Percentiles rank a stretch among this genome's conserved stretches.
These are phyloP conservation scores for Antitrichia curtipendula DNA, from an alignment of 225 moss, liverwort and hornwort genomes.

Conservation along the genomic window DNA sequence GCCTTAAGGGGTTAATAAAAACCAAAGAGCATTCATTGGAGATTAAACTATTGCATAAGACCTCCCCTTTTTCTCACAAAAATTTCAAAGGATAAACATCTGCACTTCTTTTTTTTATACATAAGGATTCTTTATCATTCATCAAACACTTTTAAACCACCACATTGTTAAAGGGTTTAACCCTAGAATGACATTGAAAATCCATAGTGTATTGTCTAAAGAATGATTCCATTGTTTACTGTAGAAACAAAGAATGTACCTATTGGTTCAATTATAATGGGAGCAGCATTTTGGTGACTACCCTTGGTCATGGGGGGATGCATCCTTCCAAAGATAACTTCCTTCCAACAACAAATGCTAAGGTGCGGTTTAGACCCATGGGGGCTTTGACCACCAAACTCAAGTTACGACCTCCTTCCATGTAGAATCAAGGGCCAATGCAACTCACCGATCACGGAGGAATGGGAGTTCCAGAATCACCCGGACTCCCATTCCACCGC, in stretches of 20 bases:
- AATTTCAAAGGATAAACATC: background rate
- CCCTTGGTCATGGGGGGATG: background rate
- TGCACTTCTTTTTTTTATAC: background rate
- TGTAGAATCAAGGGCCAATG: too few species aligned
- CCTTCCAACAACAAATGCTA: too few species aligned
- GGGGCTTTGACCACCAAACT: background rate
- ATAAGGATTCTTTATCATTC: background rate
- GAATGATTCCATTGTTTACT: background rate
- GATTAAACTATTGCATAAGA: background rate
- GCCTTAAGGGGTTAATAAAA: too few species aligned
- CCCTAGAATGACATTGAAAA: background rate
- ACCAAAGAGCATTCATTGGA: background rate
- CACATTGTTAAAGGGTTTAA: accelerated
- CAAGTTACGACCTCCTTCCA: too few species aligned
- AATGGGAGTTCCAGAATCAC: too few species aligned
- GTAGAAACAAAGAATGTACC: background rate
- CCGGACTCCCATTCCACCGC: too few species aligned
- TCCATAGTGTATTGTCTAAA: accelerated
- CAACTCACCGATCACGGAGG: too few species aligned
- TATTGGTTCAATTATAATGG: background rate
- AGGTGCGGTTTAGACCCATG: background rate
- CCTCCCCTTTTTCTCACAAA: background rate
- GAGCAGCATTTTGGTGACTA: background rate
- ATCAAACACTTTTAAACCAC: accelerated
- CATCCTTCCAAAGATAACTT: background rate